These are phyloP conservation scores for Mycena metata DNA, from an alignment of 768 basidiomycete genomes.

Conservation along the genomic window DNA sequence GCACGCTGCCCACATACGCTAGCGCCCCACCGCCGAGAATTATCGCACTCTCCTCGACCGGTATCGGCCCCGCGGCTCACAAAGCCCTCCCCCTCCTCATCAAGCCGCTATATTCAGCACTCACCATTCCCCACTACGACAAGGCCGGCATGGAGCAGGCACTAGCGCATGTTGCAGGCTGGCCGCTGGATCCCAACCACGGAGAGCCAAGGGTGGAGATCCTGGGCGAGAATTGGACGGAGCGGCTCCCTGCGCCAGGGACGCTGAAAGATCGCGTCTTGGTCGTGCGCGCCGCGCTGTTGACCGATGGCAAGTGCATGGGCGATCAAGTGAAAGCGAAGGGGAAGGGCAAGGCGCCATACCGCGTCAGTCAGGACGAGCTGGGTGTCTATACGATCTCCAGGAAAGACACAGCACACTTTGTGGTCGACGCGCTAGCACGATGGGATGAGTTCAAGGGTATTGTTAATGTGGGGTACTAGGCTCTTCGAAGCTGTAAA, in stretches of 20 bases:
- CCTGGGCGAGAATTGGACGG: slow-evolving; percentile 50
- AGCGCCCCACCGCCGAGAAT: slow-evolving; percentile 59
- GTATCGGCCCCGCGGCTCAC: slow-evolving; percentile 63
- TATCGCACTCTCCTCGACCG: slow-evolving; percentile 66
- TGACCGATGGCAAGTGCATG: slow-evolving; percentile 66
- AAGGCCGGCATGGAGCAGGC: slow-evolving; percentile 73
- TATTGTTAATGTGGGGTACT: too few relatives aligned
- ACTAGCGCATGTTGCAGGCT: slow-evolving; percentile 61
- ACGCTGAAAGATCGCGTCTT: slow-evolving; percentile 50
- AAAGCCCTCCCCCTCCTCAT: slow-evolving; percentile 60
- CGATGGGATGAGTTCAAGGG: not conserved
- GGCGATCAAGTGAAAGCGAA: slow-evolving; percentile 17
- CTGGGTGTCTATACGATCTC: slow-evolving; percentile 59
- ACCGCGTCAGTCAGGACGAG: slow-evolving; percentile 51
- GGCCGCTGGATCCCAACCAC: slow-evolving; percentile 59
- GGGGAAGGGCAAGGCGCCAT: slow-evolving; percentile 51
- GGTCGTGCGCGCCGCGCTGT: slow-evolving; percentile 66
- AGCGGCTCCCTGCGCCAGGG: slow-evolving; percentile 49
- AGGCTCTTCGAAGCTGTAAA: too few relatives aligned
- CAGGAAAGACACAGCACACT: slow-evolving; percentile 71
- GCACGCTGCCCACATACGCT: slow-evolving; percentile 59
- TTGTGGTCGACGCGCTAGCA: slow-evolving; percentile 55
- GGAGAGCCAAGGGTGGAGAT: slow-evolving; percentile 59
- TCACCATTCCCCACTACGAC: slow-evolving; percentile 67
- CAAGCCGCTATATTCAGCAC: slow-evolving; percentile 62